Conservation (phyloP, 2,329 filamentous ascomycete species). For the Fusarium ambrosium region DNA sequence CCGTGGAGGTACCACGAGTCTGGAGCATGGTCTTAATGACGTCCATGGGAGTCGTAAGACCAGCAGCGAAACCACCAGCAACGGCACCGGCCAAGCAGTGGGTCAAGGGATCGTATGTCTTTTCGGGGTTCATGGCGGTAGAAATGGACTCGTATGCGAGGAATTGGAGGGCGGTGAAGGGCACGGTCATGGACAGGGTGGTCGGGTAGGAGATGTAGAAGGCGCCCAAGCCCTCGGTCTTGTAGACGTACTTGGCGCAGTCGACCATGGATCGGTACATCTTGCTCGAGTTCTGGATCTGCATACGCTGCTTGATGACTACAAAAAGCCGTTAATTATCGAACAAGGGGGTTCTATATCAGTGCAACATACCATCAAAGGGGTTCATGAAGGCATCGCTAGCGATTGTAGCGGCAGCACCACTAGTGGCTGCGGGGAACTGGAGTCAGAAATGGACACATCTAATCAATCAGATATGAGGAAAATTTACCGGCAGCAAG, state of each 20-base stretch:
- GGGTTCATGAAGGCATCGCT: slow-evolving; percentile 99
- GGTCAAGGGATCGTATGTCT: slow-evolving; percentile 90
- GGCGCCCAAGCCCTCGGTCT: slow-evolving; percentile 86
- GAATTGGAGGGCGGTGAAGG: slow-evolving; percentile 97
- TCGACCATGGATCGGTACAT: slow-evolving; percentile 88
- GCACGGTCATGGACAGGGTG: slow-evolving; percentile 97
- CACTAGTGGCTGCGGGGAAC: slow-evolving; percentile 79
- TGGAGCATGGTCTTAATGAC: slow-evolving; percentile 98
- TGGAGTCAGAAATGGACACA: slow-evolving; percentile 18
- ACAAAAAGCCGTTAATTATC: slow-evolving; percentile 23
- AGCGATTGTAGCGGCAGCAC: slow-evolving; percentile 94
- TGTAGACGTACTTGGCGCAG: slow-evolving; percentile 90
- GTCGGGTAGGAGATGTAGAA: slow-evolving; percentile 99
- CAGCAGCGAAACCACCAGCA: slow-evolving; percentile 93
- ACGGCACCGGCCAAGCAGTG: slow-evolving; percentile 94
- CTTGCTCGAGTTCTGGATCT: slow-evolving; percentile 91
- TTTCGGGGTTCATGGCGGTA: slow-evolving; percentile 89
- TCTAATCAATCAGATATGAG: neutral
- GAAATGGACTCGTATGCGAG: slow-evolving; percentile 98
- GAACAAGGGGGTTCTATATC: neutral
- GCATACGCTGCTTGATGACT: slow-evolving; percentile 99
- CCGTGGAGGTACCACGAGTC: slow-evolving; percentile 86
- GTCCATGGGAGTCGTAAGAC: slow-evolving; percentile 94
- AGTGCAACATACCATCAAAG: slow-evolving; percentile 82
- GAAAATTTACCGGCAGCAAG: slow-evolving; percentile 82